These are phyloP conservation scores for Dendryphion nanum DNA, from an alignment of 2,329 filamentous ascomycete species.

Conservation along the genomic window DNA sequence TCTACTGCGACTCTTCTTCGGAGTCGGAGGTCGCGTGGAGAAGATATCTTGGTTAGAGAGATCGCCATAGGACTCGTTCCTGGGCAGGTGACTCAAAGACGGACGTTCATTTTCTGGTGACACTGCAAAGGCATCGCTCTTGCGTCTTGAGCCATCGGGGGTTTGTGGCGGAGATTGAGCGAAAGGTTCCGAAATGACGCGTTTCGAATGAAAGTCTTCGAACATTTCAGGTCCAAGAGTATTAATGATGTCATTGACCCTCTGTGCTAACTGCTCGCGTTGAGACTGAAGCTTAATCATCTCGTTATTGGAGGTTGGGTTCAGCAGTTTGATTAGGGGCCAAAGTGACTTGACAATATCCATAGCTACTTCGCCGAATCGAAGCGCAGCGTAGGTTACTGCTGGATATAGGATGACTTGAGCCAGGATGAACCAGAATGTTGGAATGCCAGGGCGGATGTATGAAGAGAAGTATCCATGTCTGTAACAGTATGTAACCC, in stretches of 20 bases:
- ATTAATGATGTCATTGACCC: constrained; percentile 92
- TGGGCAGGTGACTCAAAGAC: constrained; percentile 52
- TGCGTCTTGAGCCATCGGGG: constrained; percentile 16
- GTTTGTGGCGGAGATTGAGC: constrained; percentile 19
- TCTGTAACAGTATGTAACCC: constrained; percentile 32
- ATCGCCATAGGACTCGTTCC: constrained; percentile 92
- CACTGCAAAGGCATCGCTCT: constrained; percentile 22
- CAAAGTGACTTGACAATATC: constrained; percentile 94
- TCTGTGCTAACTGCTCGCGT: constrained; percentile 70
- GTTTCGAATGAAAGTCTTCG: constrained; percentile 66
- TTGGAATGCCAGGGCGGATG: constrained; percentile 74
- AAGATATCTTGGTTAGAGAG: constrained; percentile 87
- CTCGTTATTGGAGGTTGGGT: constrained; percentile 79
- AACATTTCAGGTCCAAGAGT: constrained; percentile 94
- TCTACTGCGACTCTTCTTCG: constrained; percentile 69
- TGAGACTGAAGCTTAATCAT: constrained; percentile 73
- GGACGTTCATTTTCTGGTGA: constrained; percentile 17
- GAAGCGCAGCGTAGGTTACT: constrained; percentile 88
- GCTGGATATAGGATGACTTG: constrained; percentile 80
- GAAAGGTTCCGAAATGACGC: constrained; percentile 40
- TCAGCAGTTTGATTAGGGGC: constrained; percentile 80
- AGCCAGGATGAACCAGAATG: constrained; percentile 65
- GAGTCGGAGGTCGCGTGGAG: constrained; percentile 80
- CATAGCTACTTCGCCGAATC: constrained; percentile 98
- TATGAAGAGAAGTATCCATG: constrained; percentile 77